Base-by-base conservation (phyloP, 2,329 filamentous ascomycete species). In the Trichophyton rubrum region DNA sequence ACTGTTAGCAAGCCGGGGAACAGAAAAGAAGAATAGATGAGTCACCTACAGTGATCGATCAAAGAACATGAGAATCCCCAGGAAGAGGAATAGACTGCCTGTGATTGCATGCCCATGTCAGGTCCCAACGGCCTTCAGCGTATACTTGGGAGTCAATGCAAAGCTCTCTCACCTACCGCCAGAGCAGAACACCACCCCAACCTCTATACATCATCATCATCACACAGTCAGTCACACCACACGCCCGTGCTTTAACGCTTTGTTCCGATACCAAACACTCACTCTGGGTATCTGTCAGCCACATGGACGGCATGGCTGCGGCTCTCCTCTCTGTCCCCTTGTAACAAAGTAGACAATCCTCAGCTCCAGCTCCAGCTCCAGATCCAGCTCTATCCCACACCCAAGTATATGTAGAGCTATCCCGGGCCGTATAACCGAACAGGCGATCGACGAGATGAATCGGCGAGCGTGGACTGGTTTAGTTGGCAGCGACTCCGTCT, bases 201-300 rank as follows among this genome's bases (percentile, higher is more conserved):
- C 88, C 77, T 99, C 93, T 97, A 70, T 9, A 43, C 24, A 57
- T 22, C 9, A 27, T 47, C 22, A 24, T 30, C 27, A 59, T 40
- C 15, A 47, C 33, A 38, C 33, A 3, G 33, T 38, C 33, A 38
- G 33, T 38, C 9, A 11, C 33, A 38, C 33, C 27, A 38, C 11
- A 38, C 33, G 11, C 33, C 11, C 33, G 11, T 38, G 33, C 27
- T 38, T 13, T 38, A 38, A 38, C 27, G 27, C 11, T 38, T 38
- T 38, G 33, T 38, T 38, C 33, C 33, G 33, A 13, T 11, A 43
- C 20, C 3, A 9, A 13, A 80, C 27, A 30, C 88, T 71, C 82
- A 96, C 92, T 97, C 77, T 97, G 92, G 72, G 88, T 84, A 77
- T 97, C 92, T 69, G 91, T 89, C 71, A 97, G 82, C 92, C 92